These are phyloP conservation scores for Delonix regia DNA, from an alignment of 306 rosid species.

Conservation along the genomic window DNA sequence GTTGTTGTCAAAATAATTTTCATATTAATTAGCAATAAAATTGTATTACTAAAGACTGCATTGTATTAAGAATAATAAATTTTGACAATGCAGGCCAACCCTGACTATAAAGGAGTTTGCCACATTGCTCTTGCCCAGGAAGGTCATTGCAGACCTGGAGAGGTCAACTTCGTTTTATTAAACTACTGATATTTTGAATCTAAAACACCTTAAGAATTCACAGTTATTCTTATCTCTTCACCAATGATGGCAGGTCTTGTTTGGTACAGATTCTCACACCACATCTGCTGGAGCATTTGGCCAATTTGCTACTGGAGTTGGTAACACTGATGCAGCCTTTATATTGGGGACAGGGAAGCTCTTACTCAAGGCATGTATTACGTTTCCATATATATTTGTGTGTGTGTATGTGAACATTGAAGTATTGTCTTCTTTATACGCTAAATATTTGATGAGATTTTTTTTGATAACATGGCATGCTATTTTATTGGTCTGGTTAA, in stretches of 20 bases:
- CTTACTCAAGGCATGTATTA: constrained; percentile 63
- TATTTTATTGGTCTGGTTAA: too few relatives aligned
- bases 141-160: constrained; percentile 95
- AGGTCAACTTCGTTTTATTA: constrained; percentile 49
- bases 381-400: background rate
- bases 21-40: background rate
- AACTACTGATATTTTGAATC: background rate
- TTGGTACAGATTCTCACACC: constrained; percentile 93
- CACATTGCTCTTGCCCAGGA: constrained; percentile 90
- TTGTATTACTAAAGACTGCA: background rate
- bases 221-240: constrained; percentile 21
- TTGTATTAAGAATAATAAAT: background rate
- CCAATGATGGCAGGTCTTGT: constrained; percentile 62
- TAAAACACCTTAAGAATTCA: constrained; percentile 23
- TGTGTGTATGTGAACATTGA: background rate
- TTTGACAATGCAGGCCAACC: constrained; percentile 66
- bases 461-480: too few relatives aligned
- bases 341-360: constrained; percentile 81
- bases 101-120: constrained; percentile 87
- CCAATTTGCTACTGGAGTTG: constrained; percentile 85
- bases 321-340: constrained; percentile 87
- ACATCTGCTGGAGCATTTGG: constrained; percentile 95
- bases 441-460: background rate
- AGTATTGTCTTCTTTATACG: background rate
- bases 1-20: background rate